Evolutionary conservation across 371 early-diverging fungal species (phyloP).

Genomic region (Actinomortierella wolfii): DNA sequence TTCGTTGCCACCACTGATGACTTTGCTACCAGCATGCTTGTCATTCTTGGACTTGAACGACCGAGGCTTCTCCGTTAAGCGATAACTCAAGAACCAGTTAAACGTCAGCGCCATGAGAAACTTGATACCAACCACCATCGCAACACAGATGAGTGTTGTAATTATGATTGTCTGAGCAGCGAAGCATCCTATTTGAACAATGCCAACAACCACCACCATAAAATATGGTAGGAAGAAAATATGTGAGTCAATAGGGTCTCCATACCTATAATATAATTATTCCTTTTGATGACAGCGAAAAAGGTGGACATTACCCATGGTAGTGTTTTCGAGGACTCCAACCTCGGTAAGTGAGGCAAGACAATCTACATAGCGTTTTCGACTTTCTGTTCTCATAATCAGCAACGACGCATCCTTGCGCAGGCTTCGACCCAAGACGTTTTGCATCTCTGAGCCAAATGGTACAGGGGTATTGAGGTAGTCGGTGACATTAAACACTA

Average conservation of each 20-base stretch:
- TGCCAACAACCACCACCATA: too few species aligned
- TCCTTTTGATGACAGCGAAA: not conserved
- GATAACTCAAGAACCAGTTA: conserved; percentile 61
- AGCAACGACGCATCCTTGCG: conserved; percentile 55
- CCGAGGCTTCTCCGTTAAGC: conserved; percentile 36
- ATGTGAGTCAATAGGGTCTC: too few species aligned
- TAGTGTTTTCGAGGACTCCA: conserved; percentile 54
- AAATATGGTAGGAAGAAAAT: too few species aligned
- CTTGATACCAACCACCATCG: conserved; percentile 64
- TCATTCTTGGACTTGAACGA: conserved; percentile 11
- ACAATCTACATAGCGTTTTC: conserved; percentile 50
- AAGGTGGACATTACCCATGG: conserved; percentile 32
- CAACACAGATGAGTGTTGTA: conserved; percentile 57
- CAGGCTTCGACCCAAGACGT: conserved; percentile 32
- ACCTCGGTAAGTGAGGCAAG: conserved; percentile 50
- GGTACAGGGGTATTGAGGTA: conserved; percentile 9
- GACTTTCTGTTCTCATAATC: conserved; percentile 40
- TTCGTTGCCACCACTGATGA: conserved; percentile 4
- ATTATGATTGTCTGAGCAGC: conserved; percentile 67
- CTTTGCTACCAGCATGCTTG: conserved; percentile 5
- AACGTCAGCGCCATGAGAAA: conserved; percentile 72
- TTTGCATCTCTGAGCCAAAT: conserved; percentile 45
- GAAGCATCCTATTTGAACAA: conserved; percentile 60
- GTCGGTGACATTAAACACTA: conserved; percentile 45
- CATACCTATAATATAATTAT: too few species aligned